Base-by-base conservation (phyloP, 2,329 filamentous ascomycete genomes). In the Fusarium agapanthi region DNA sequence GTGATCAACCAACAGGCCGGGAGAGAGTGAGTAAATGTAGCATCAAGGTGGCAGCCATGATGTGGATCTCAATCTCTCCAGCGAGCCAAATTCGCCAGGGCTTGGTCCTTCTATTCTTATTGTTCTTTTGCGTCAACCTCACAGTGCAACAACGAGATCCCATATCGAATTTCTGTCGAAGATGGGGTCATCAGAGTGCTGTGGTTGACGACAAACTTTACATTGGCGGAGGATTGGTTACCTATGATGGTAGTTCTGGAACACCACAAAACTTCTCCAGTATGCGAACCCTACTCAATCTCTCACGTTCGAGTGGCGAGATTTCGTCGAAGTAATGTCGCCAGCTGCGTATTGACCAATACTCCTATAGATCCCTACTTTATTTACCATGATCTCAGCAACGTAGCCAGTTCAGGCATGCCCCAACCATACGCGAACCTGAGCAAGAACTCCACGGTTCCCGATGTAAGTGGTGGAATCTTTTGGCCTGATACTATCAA, bases 401-500 rank as follows among this genome's bases (percentile, higher is more conserved):
- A 81, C 13, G 82, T 81, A 24, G 73, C 81, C 48, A 79, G 78
- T 7, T 84, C 86, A 24, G 81, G 80, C 32, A 85, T 85, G 83
- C 90, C 89, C 7, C 82, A 84, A 45, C 83, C 90, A 35, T 84
- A 88, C 63, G 84, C 86, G 41, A 89, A 90, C 63, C 82, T 91
- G 14, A 86, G 86, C 41, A 92, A 91, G 77, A 89, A 90, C 66
- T 81, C 81, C 22, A 84, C 85, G 7, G 83, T 91, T n/a, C 90
- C 90, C 1, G 79, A 70, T 60, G 80, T 81, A 4, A 75, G 80
- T 56, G 85, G 85, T 38, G 85, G 83, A 34, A 77, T 86, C 7
- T 80, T 91, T 18, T 92, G 89, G 89, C 82, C 85, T 13, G 90
- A 92, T 76, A 82, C 86, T 32, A 83, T 89, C 43, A 92, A 92